Evolutionary conservation across 352 stramenopile species (phyloP).

Genomic region (Globisporangium megalacanthum): DNA sequence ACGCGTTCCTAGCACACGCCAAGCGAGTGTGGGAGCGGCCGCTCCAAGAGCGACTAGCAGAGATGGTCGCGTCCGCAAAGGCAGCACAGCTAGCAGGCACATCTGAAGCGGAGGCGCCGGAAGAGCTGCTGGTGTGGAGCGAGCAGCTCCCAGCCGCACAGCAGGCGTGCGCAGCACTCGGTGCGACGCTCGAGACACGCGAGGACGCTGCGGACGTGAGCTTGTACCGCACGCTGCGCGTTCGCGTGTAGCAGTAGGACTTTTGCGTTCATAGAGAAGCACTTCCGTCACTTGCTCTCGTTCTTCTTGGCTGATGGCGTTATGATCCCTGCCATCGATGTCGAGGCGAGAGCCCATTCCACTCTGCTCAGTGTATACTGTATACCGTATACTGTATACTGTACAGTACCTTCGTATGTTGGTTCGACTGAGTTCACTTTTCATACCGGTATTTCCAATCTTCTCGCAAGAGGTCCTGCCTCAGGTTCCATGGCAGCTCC

Average conservation of each 20-base stretch:
- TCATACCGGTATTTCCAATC: too few species aligned
- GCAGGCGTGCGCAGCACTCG: slow-evolving; percentile 11
- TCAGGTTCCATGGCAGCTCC: neutral
- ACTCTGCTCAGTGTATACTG: too few species aligned
- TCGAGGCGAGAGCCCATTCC: too few species aligned
- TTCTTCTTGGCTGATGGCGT: too few species aligned
- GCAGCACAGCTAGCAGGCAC: slow-evolving; percentile 3
- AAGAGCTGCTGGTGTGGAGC: slow-evolving; percentile 51
- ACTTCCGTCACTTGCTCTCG: too few species aligned
- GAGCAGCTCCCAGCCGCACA: slow-evolving; percentile 22
- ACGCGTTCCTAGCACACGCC: slow-evolving; percentile 64
- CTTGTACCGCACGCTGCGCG: slow-evolving; percentile 11
- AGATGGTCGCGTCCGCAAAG: slow-evolving; percentile 26
- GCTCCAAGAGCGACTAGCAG: slow-evolving; percentile 34
- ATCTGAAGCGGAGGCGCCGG: neutral
- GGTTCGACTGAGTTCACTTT: too few species aligned
- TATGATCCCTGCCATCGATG: too few species aligned
- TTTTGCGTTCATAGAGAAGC: too few species aligned
- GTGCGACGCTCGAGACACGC: slow-evolving; percentile 6
- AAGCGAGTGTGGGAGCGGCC: slow-evolving; percentile 62
- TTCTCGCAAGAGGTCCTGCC: too few species aligned
- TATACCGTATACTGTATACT: too few species aligned
- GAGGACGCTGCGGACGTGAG: slow-evolving; percentile 7
- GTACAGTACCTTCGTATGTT: too few species aligned
- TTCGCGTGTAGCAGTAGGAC: neutral